Evolutionary conservation across 169 alveolate species (phyloP).

Genomic region (Plasmodium yoelii): DNA sequence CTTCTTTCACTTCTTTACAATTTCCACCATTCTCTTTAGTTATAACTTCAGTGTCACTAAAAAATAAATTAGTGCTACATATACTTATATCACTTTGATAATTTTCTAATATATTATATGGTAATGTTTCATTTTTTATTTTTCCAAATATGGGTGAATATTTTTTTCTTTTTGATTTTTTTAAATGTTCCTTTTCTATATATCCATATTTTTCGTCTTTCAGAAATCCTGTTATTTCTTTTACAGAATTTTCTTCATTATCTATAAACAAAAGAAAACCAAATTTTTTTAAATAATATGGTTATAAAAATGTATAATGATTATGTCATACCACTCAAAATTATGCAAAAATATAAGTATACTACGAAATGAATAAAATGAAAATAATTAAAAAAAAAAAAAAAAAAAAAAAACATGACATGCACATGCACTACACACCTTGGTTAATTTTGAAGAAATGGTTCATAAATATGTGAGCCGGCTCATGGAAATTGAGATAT

Average conservation of each 20-base stretch:
- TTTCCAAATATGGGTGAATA: slow-evolving; percentile 19
- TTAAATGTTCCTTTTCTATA: slow-evolving; percentile 17
- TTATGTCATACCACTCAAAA: too few relatives aligned
- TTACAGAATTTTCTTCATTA: slow-evolving; percentile 21
- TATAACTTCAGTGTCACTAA: slow-evolving; percentile 55
- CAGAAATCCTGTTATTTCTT: slow-evolving; percentile 40
- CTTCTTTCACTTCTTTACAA: slow-evolving; percentile 2
- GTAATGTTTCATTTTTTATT: slow-evolving; percentile 11
- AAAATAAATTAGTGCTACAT: slow-evolving; percentile 46
- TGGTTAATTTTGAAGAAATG: slow-evolving; percentile 34
- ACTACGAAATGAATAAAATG: not conserved
- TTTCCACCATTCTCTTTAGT: slow-evolving; percentile 25
- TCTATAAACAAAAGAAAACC: slow-evolving; percentile 1
- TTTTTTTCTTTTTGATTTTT: slow-evolving; percentile 2
- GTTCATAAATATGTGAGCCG: slow-evolving; percentile 59
- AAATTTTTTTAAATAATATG: not conserved
- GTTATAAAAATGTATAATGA: too few relatives aligned
- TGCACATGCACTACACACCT: slow-evolving; percentile 9
- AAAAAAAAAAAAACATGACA: too few relatives aligned
- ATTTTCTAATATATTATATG: slow-evolving; percentile 12
- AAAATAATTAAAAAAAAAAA: not conserved
- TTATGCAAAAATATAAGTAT: too few relatives aligned
- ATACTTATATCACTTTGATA: slow-evolving; percentile 72
- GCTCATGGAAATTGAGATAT: slow-evolving; percentile 56
- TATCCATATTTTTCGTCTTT: slow-evolving; percentile 18